phyloP scores from a whole-genome alignment of 2,329 filamentous ascomycete genomes.

The Coniochaeta sp. region DNA sequence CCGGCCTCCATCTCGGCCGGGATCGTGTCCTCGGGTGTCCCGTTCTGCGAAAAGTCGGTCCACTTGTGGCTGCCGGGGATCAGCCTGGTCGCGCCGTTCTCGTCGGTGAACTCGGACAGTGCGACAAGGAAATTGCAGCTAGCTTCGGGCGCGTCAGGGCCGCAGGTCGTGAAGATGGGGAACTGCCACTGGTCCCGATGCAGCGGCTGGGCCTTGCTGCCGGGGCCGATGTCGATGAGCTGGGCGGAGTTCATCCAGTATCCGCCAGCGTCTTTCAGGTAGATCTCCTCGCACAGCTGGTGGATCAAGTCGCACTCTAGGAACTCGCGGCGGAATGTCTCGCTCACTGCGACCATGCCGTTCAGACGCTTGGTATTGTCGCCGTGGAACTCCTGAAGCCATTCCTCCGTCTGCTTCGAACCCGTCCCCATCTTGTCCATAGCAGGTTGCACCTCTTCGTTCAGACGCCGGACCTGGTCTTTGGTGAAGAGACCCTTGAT shows the following conservation, averaged over 20 bases:
- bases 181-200: conserved; percentile 22
- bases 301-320: conserved; percentile 22
- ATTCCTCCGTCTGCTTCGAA: conserved; percentile 13
- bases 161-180: conserved; percentile 17
- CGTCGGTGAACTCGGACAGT: conserved; percentile 18
- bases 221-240: conserved; percentile 17
- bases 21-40: conserved; percentile 12
- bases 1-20: conserved; percentile 21
- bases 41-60: conserved; percentile 15
- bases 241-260: conserved; percentile 19
- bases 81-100: conserved; percentile 22
- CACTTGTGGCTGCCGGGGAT: conserved; percentile 22
- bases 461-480: conserved; percentile 14
- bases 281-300: conserved; percentile 16
- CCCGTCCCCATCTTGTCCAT: conserved; percentile 12
- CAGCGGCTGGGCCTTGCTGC: conserved; percentile 17
- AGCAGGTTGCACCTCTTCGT: conserved; percentile 16
- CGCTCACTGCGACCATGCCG: conserved; percentile 15
- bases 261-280: conserved; percentile 16
- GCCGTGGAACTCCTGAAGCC: conserved; percentile 18
- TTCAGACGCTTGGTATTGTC: conserved; percentile 18
- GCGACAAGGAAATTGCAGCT: conserved; percentile 21
- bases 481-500: conserved; percentile 18
- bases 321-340: conserved; percentile 19
- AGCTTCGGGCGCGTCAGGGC: conserved; percentile 18